These are phyloP conservation scores for Aspergillus carbonarius DNA, from an alignment of 2,329 filamentous ascomycete species.

Conservation along the genomic window DNA sequence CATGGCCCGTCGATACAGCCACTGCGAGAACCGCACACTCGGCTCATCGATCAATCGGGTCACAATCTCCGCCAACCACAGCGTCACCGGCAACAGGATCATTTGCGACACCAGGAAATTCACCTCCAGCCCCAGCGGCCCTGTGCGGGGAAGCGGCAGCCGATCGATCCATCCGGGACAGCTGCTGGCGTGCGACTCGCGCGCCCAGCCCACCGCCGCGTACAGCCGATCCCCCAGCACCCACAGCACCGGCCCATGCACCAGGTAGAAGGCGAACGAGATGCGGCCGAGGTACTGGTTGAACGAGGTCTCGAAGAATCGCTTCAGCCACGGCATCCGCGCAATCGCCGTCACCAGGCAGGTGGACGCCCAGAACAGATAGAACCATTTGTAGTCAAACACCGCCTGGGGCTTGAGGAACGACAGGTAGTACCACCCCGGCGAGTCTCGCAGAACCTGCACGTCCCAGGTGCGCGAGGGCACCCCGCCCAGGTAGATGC, in stretches of 20 bases:
- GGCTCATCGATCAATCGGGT: slow-evolving; percentile 61
- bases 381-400: slow-evolving; percentile 68
- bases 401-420: slow-evolving; percentile 65
- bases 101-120: slow-evolving; percentile 61
- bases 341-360: slow-evolving; percentile 58
- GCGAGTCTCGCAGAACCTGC: slow-evolving; percentile 51
- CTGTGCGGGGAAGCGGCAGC: slow-evolving; percentile 55
- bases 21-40: slow-evolving; percentile 57
- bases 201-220: slow-evolving; percentile 58
- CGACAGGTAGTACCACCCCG: slow-evolving; percentile 62
- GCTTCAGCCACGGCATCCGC: slow-evolving; percentile 58
- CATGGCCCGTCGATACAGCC: slow-evolving; percentile 54
- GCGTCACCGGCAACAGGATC: slow-evolving; percentile 59
- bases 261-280: slow-evolving; percentile 63
- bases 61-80: slow-evolving; percentile 58
- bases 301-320: slow-evolving; percentile 59
- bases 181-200: slow-evolving; percentile 49
- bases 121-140: slow-evolving; percentile 62
- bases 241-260: slow-evolving; percentile 63
- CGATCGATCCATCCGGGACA: slow-evolving; percentile 59
- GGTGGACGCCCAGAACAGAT: slow-evolving; percentile 60
- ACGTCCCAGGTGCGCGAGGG: slow-evolving; percentile 55
- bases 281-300: slow-evolving; percentile 64
- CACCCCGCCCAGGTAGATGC: slow-evolving; percentile 61
- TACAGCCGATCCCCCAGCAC: slow-evolving; percentile 64